A percentile compares a stretch with the other conserved stretches of the same genome.
Conservation (phyloP, 495 filamentous ascomycete species). For the Tuber borchii region DNA sequence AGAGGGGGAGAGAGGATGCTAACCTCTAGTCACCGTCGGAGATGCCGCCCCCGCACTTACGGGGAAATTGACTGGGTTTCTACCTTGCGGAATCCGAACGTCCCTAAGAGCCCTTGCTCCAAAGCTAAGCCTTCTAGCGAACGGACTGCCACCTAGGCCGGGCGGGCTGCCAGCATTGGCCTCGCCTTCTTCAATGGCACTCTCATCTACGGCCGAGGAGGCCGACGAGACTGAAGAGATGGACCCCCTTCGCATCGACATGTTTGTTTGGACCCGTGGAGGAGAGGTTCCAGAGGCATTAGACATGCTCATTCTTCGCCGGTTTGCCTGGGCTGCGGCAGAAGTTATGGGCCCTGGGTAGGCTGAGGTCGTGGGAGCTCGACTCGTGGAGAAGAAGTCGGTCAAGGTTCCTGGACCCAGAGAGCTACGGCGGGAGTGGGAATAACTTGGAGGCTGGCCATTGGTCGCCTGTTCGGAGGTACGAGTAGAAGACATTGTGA, state of each 20-base stretch:
- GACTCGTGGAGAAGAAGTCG: conserved; percentile 48
- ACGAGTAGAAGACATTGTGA: conserved; percentile 34
- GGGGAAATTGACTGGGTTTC: conserved; percentile 11
- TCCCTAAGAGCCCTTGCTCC: conserved; percentile 79
- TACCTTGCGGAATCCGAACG: conserved; percentile 46
- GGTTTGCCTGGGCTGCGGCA: conserved; percentile 59
- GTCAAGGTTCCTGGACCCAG: conserved; percentile 52
- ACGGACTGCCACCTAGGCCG: conserved; percentile 53
- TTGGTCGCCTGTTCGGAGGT: conserved; percentile 27
- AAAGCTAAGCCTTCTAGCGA: conserved; percentile 81
- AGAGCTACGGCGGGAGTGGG: conserved; percentile 50
- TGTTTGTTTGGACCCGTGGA: conserved; percentile 44
- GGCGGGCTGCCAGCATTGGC: conserved; percentile 50
- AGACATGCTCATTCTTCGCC: conserved; percentile 79
- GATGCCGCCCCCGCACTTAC: conserved; percentile 17
- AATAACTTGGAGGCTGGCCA: conserved; percentile 10
- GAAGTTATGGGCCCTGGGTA: conserved; percentile 61
- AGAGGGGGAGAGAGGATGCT: conserved; percentile 2
- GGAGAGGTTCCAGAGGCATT: conserved; percentile 74
- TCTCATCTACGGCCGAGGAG: conserved; percentile 77
- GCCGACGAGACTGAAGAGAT: conserved; percentile 63
- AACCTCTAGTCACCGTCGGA: conserved; percentile 40
- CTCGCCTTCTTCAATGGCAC: conserved; percentile 69
- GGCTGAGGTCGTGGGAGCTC: conserved; percentile 44
- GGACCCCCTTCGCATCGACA: conserved; percentile 62